Base-by-base conservation (phyloP, 345 rosid genomes). In the Sonneratia caseolaris region DNA sequence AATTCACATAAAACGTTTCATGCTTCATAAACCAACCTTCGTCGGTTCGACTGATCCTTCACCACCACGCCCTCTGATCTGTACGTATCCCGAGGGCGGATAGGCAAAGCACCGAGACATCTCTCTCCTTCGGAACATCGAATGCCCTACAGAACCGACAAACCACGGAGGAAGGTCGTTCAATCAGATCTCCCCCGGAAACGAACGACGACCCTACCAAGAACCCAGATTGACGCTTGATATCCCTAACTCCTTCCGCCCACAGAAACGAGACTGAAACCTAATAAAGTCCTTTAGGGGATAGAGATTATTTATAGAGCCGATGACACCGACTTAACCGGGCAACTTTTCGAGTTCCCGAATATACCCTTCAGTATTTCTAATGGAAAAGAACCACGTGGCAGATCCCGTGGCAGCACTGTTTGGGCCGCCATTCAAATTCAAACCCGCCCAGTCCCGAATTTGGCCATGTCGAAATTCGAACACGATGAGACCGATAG, bases 1-100 rank as follows among this genome's bases (percentile, higher is more conserved):
- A 21, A 9, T 56, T 56, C 18, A 6, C 62, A 21, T 27, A 56
- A 56, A 56, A 56, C 27, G n/a, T 56, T 56, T 21, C 62, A 56
- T 72, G 78, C 62, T 69, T 79, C 67, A 83, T 79, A 80, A 82
- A 86, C 96, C 68, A 87, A 89, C 92, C 96, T 89, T 81, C 77
- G 81, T 81, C 74, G 86, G 80, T 55, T 81, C 75, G 76, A 81
- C 45, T 47, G 66, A 47, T 37, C 53, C 66, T 49, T 71, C 74
- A 70, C 77, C 79, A 73, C 73, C 76, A 68, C 82, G 49, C 24
- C 72, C 70, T 32, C 83, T 83, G 77, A 79, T 73, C 71, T 27
- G 32, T 27, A 71, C 68, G 74, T 75, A 73, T 59, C 79, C 70
- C 22, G 79, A 68, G 70, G 82, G 81, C 70, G 83, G 79, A 73